phyloP scores from a whole-genome alignment of 495 filamentous ascomycete genomes.

The Lasiosphaeriaceae sp. region DNA sequence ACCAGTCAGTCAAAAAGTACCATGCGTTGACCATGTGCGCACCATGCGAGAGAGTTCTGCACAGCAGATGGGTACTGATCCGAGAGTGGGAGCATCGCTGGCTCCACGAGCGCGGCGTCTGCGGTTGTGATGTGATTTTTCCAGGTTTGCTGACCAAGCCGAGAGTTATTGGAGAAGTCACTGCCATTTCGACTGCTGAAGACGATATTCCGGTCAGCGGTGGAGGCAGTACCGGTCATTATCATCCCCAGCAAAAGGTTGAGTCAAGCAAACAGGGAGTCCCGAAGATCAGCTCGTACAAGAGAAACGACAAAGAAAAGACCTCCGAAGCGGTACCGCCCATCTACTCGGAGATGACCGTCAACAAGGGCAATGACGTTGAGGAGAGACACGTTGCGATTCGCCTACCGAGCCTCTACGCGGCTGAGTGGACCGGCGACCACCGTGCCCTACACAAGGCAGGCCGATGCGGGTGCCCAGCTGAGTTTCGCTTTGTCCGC shows the following conservation, averaged over 20 bases:
- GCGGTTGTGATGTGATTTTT: slow-evolving; percentile 35
- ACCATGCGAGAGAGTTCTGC: slow-evolving; percentile 34
- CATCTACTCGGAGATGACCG: slow-evolving; percentile 21
- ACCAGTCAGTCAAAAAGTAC: slow-evolving; percentile 21
- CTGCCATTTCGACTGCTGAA: not conserved
- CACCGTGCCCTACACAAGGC: slow-evolving; percentile 32
- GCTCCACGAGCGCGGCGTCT: slow-evolving; percentile 44
- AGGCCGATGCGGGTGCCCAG: slow-evolving; percentile 30
- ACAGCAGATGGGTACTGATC: slow-evolving; percentile 37
- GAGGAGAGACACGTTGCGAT: slow-evolving; percentile 21
- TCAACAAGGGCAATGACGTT: slow-evolving; percentile 10
- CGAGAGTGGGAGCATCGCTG: slow-evolving; percentile 43
- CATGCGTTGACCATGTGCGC: slow-evolving; percentile 34
- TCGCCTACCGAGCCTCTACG: slow-evolving; percentile 33
- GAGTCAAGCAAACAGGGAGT: too few relatives aligned
- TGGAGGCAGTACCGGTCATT: not conserved
- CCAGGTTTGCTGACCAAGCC: slow-evolving; percentile 30
- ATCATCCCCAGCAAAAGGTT: not conserved
- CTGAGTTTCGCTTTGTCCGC: slow-evolving; percentile 24
- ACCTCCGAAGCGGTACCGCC: slow-evolving; percentile 17
- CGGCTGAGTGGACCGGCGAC: slow-evolving; percentile 38
- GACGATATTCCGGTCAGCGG: not conserved
- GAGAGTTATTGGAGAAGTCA: slow-evolving; percentile 17
- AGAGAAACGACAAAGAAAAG: not conserved
- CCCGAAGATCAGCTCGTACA: too few relatives aligned